A percentile compares a stretch with the other conserved stretches of the same genome.
These are phyloP conservation scores for Beta corolliflora DNA, from an alignment of 179 eudicot species.

Conservation along the genomic window DNA sequence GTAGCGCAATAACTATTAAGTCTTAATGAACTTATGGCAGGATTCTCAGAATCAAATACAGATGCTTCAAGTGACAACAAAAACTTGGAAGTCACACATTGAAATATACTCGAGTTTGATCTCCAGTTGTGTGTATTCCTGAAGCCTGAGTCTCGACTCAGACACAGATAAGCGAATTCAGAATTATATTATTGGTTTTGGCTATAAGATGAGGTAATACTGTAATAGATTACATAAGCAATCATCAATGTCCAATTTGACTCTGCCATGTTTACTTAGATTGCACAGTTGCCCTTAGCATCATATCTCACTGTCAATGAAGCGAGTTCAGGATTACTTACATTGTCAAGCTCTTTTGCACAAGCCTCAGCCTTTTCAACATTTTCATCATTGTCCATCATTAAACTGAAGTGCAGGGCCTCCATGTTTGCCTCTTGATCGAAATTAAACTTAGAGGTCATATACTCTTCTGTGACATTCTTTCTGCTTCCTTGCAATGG, in stretches of 20 bases:
- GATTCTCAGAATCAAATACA: not conserved
- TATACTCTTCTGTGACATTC: conserved; percentile 24
- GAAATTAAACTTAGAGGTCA: conserved; percentile 31
- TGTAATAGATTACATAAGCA: not conserved
- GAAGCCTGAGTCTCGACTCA: too few species aligned
- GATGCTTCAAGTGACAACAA: too few species aligned
- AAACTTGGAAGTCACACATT: too few species aligned
- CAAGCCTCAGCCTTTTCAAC: conserved; percentile 83
- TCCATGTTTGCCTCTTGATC: conserved; percentile 39
- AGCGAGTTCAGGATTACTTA: conserved; percentile 36
- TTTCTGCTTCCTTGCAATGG: conserved; percentile 27
- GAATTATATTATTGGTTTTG: not conserved
- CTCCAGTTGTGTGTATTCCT: too few species aligned
- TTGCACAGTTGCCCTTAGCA: not conserved
- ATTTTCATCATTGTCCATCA: conserved; percentile 49
- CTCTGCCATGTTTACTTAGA: not conserved
- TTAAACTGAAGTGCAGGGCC: conserved; percentile 41
- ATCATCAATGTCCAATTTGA: not conserved
- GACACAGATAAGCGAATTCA: too few species aligned
- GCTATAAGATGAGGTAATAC: not conserved
- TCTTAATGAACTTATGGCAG: not conserved
- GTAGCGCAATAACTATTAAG: not conserved
- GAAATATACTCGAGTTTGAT: too few species aligned
- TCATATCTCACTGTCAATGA: conserved; percentile 8
- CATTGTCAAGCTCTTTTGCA: conserved; percentile 78